A percentile compares a stretch with the other conserved stretches of the same genome.
phyloP scores from a whole-genome alignment of 2,329 filamentous ascomycete species.

The Fusarium caatingaense region DNA sequence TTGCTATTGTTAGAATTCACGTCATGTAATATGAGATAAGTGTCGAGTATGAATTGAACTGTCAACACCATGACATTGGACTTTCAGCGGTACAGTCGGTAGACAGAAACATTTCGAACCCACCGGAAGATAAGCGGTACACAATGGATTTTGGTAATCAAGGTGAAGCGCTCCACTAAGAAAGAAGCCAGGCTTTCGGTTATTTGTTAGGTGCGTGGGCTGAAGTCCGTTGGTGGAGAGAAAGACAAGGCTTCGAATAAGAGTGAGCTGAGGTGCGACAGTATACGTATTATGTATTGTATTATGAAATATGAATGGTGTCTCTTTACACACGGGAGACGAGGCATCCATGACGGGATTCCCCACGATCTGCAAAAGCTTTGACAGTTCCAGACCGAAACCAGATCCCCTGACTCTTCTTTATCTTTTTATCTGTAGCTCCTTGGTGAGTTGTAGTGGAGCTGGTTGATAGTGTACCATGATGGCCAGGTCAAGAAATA shows the following conservation, averaged over 20 bases:
- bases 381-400: constrained; percentile 23
- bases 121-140: constrained; percentile 31
- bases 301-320: neutral
- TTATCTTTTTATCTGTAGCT: constrained; percentile 13
- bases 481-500: neutral
- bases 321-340: neutral
- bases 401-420: neutral
- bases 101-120: constrained; percentile 15
- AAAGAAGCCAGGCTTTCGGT: constrained; percentile 27
- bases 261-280: neutral
- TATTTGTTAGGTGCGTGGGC: constrained; percentile 28
- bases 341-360: constrained; percentile 25
- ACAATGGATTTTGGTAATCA: constrained; percentile 22
- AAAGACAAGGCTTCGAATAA: neutral
- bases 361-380: constrained; percentile 41
- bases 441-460: constrained; percentile 1
- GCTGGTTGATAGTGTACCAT: neutral
- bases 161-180: constrained; percentile 27
- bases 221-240: constrained; percentile 16
- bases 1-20: neutral
- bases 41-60: neutral
- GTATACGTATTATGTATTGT: neutral
- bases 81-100: constrained; percentile 4
- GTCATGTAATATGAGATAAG: neutral
- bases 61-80: constrained; percentile 1